These are phyloP conservation scores for Tetragonia tetragonoides DNA, from an alignment of 148 eudicot genomes.

Conservation along the genomic window DNA sequence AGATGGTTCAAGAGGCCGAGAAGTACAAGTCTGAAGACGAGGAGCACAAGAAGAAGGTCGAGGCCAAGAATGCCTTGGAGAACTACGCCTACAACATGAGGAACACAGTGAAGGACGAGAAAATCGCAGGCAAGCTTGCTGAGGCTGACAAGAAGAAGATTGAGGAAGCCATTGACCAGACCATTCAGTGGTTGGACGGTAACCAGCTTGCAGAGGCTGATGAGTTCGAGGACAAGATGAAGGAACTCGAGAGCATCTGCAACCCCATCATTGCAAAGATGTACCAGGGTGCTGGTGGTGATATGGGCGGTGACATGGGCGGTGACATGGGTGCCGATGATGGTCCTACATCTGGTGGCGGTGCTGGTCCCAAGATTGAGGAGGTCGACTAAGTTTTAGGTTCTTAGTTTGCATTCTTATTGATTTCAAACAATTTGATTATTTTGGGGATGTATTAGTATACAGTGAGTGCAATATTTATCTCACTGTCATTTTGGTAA, in stretches of 20 bases:
- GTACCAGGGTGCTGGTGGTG: constrained; percentile 20
- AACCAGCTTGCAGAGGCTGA: constrained; percentile 18
- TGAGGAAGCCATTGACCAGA: constrained; percentile 11
- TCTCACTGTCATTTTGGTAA: constrained; percentile 7
- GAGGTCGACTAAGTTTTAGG: constrained; percentile 4
- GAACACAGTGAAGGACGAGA: constrained; percentile 21
- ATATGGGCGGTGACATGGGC: constrained; percentile 16
- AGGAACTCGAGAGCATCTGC: constrained; percentile 20
- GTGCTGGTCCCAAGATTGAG: constrained; percentile 22
- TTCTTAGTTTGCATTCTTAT: too few species aligned
- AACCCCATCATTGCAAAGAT: constrained; percentile 19
- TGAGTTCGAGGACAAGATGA: constrained; percentile 21
- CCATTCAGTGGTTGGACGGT: constrained; percentile 9
- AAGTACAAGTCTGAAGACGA: constrained; percentile 18
- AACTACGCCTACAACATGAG: constrained; percentile 22
- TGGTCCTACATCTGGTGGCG: constrained; percentile 2
- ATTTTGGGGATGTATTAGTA: neutral
- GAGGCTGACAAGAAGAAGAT: constrained; percentile 20
- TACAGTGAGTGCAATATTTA: neutral
- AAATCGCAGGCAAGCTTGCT: constrained; percentile 1
- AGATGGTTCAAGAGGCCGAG: constrained; percentile 20
- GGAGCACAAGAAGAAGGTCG: constrained; percentile 23
- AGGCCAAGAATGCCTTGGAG: constrained; percentile 19
- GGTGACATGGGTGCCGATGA: neutral
- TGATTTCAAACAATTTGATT: neutral